Conservation (phyloP, 73 alveolate genomes). For the Symbiodinium pilosum region DNA sequence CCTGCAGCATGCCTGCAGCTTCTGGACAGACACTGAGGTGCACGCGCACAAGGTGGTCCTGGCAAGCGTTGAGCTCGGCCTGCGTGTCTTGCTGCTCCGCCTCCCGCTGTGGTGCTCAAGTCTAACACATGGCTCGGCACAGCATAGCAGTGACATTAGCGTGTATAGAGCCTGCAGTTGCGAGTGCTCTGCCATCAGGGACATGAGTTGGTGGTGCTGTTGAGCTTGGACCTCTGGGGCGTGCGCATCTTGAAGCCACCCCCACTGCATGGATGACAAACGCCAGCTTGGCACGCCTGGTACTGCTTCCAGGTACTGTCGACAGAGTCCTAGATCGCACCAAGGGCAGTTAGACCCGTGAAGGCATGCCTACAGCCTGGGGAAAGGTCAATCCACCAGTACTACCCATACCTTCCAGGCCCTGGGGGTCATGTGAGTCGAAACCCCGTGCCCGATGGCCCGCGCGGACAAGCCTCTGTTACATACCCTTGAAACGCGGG, state of each 20-base stretch:
- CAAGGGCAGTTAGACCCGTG: too few species aligned
- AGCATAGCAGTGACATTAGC: too few species aligned
- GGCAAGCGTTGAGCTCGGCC: constrained; percentile 81
- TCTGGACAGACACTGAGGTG: neutral
- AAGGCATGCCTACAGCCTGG: too few species aligned
- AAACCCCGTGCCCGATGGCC: too few species aligned
- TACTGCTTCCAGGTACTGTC: constrained; percentile 1
- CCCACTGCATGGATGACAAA: neutral
- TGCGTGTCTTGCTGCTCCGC: constrained; percentile 53
- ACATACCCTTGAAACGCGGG: too few species aligned
- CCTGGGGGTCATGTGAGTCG: too few species aligned
- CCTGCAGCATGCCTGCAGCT: neutral
- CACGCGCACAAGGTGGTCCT: constrained; percentile 48
- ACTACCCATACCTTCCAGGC: too few species aligned
- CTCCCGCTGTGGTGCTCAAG: neutral
- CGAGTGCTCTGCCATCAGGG: constrained; percentile 56
- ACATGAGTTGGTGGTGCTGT: constrained; percentile 88
- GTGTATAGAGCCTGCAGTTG: constrained; percentile 57
- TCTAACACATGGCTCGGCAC: too few species aligned
- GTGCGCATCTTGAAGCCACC: neutral
- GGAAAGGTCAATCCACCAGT: too few species aligned
- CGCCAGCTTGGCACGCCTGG: neutral
- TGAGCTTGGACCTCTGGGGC: constrained; percentile 37
- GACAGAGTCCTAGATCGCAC: neutral
- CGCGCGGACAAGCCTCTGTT: too few species aligned